Evolutionary conservation across 2,329 filamentous ascomycete genomes (phyloP), one percentile per base, ranked within the genome.

Genomic region (Fusarium chlamydosporum): DNA sequence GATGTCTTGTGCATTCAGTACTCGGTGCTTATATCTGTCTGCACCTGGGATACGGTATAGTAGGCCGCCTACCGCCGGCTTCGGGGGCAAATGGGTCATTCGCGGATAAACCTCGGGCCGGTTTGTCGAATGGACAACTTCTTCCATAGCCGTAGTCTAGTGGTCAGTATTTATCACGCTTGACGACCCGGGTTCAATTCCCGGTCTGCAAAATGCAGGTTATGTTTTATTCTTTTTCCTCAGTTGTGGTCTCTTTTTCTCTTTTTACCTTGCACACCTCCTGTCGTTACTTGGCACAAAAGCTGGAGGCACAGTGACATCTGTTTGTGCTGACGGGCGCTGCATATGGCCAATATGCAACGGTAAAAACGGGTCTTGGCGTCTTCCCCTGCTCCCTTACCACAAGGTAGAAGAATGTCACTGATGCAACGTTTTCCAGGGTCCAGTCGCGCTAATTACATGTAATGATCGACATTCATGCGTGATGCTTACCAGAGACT

Each of bases 151-250:
- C 59, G 56, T 62, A 62, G 59, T 62, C 55, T 62, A 54, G 56
- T 61, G 58, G 58, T 61, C 58, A 61, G 58, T 61, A 61, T 62
- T 61, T 62, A 56, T 62, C 56, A 62, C 59, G 46, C 59, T 62
- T 62, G 59, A 62, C n/a, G 56, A 62, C 59, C 56, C 35, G 35
- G 56, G 59, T 42, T 62, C 47, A 62, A 62, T 62, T 61, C 59
- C 59, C 59, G 56, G 59, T 31, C 59, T 64, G 61, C 56, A 45
- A 37, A 18, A 52, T 52, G 48, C 61, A 64, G 52, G 35, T 31
- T 11, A 18, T n/a, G 4, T 6, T 51, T 64, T 58, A 64, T 56
- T 8, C 18, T 4, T 13, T 8, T 7, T 27, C 1, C 1, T 0
- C 2, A 18, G 6, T 23, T 23, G 4, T 23, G 23, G 23, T 7